Conservation (phyloP, 2,329 filamentous ascomycete species). For the Cryphonectria carpinicola region DNA sequence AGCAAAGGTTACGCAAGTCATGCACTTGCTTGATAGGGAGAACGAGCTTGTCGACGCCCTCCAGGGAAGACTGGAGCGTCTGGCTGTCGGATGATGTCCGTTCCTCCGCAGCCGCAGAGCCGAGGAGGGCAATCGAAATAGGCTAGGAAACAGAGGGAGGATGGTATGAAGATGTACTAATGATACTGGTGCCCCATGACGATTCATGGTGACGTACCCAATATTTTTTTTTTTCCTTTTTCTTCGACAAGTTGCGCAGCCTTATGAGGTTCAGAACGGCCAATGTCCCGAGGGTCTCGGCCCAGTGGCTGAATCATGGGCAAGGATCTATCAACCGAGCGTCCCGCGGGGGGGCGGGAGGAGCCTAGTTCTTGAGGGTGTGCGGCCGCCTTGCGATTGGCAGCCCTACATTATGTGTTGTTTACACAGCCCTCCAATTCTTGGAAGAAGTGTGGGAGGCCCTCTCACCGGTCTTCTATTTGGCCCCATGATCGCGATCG, state of each 20-base stretch:
- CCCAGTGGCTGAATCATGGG: background rate
- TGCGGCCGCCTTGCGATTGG: background rate
- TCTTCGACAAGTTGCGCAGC: background rate
- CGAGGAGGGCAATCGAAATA: slow-evolving; percentile 10
- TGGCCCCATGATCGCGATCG: slow-evolving; percentile 6
- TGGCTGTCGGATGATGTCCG: slow-evolving; percentile 43
- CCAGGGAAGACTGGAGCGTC: slow-evolving; percentile 62
- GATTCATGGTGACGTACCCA: slow-evolving; percentile 3
- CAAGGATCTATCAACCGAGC: background rate
- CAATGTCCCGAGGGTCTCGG: background rate
- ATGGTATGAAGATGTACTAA: slow-evolving; percentile 24
- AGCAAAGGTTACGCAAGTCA: slow-evolving; percentile 67
- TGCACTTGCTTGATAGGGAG: slow-evolving; percentile 66
- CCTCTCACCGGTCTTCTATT: too few species aligned
- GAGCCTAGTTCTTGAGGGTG: background rate
- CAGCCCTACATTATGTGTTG: background rate
- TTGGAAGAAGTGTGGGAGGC: background rate
- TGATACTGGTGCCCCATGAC: slow-evolving; percentile 15
- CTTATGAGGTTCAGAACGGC: slow-evolving; percentile 5
- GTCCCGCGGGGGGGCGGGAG: too few species aligned
- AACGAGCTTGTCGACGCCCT: slow-evolving; percentile 70
- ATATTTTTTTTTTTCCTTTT: background rate
- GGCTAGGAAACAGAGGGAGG: slow-evolving; percentile 1
- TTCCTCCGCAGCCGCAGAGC: slow-evolving; percentile 3
- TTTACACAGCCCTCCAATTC: background rate